Evolutionary conservation across 495 filamentous ascomycete species (phyloP).

Genomic region (Penicillium macrosclerotiorum): DNA sequence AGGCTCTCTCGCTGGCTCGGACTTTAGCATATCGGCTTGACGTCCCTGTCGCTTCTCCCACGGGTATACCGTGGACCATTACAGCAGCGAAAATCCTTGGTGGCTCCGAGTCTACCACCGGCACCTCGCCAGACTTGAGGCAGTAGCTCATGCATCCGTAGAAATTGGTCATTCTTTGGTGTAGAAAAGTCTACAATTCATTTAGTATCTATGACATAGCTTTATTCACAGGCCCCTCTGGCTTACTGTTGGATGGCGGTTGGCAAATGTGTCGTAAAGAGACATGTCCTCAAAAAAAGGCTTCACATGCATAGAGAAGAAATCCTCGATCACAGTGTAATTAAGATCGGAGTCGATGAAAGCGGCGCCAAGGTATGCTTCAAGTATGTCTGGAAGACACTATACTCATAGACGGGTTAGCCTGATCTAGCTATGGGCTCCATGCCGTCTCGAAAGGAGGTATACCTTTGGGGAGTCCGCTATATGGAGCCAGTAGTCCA

Average conservation of each 20-base stretch:
- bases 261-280: slow-evolving; percentile 85
- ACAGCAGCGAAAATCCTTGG: slow-evolving; percentile 65
- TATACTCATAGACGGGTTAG: too few relatives aligned
- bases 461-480: slow-evolving; percentile 70
- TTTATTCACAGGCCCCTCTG: background rate
- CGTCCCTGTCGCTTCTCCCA: slow-evolving; percentile 59
- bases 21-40: slow-evolving; percentile 72
- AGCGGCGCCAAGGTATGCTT: slow-evolving; percentile 84
- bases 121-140: slow-evolving; percentile 51
- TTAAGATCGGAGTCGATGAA: slow-evolving; percentile 90
- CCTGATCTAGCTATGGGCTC: too few relatives aligned
- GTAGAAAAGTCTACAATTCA: slow-evolving; percentile 49
- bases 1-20: slow-evolving; percentile 65
- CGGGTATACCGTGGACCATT: slow-evolving; percentile 68
- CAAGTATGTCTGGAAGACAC: slow-evolving; percentile 83
- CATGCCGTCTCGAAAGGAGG: background rate
- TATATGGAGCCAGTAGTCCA: slow-evolving; percentile 75
- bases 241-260: slow-evolving; percentile 73
- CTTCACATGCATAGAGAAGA: slow-evolving; percentile 70
- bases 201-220: background rate
- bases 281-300: slow-evolving; percentile 86
- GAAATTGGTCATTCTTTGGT: slow-evolving; percentile 46
- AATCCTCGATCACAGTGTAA: slow-evolving; percentile 67
- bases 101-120: slow-evolving; percentile 40
- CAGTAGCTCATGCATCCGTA: slow-evolving; percentile 56